Base-by-base conservation (phyloP, 495 filamentous ascomycete species). In the Annulohypoxylon nitens region DNA sequence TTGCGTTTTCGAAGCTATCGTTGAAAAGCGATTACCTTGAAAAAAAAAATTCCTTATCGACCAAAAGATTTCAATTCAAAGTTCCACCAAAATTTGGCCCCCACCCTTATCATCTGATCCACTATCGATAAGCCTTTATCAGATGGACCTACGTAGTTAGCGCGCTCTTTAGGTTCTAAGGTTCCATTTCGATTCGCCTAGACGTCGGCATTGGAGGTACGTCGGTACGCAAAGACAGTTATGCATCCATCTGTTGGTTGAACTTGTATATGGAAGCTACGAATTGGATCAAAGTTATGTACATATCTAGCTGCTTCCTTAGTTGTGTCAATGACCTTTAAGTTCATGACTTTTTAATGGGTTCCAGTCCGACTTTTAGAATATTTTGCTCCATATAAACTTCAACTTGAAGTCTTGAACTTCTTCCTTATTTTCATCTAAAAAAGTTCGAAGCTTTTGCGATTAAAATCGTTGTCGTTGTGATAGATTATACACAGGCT, bases 21-120 rank as follows among this genome's bases (percentile, higher is more conserved):
- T 20, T 55, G 9, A 4, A 48, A 37, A 16, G 25, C 0, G 36
- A 34, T 26, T 43, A 33, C 18, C 34, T 53, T 33, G 23, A 2
- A 51, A 48, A 26, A 74, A 74, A 74, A 67, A 70, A 63, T 70
- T 20, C 43, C 71, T 74, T 74, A 74, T 74, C 71, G 50, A 50
- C 45, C 59, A 62, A 62, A 67, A 64, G 62, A 70, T 70, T 67
- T 59, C 43, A 39, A 16, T n/a, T 62, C 51, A 2, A 25, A 8
- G 20, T 23, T 23, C 20, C n/a, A 26, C 34, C 34, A 6, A 43
- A 14, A 14, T n/a, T 43, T 18, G 39, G 43, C 16, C 43, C 41
- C 43, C 43, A 20, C 26, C 6, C 14, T 18, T 58, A 59, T 61
- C 54, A 64, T 39, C 57, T 66, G 69, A 61, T n/a, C 37, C 1